phyloP scores from a whole-genome alignment of 768 basidiomycete species.

The Tubosaeta brunneosetosa region DNA sequence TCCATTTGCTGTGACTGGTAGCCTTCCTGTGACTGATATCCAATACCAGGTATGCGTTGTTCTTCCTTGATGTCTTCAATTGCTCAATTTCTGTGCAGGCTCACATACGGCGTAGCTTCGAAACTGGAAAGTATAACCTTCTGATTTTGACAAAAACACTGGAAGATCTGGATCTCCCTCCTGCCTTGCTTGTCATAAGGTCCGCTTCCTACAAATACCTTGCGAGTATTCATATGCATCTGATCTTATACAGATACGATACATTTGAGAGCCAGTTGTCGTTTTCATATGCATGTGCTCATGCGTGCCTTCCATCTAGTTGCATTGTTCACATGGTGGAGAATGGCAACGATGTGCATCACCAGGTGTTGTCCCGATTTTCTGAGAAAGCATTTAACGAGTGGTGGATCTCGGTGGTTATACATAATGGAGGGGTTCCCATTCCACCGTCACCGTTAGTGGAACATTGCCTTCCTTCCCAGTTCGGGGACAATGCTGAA shows the following conservation, averaged over 20 bases:
- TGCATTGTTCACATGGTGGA: conserved; percentile 63
- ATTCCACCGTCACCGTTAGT: conserved; percentile 43
- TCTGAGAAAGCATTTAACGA: conserved; percentile 39
- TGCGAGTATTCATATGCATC: conserved; percentile 1
- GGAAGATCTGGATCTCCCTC: conserved; percentile 59
- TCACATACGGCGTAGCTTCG: conserved; percentile 47
- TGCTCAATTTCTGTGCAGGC: conserved; percentile 31
- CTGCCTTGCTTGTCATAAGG: conserved; percentile 59
- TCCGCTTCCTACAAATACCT: conserved; percentile 26
- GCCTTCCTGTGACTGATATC: conserved; percentile 30
- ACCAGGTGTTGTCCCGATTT: conserved; percentile 44
- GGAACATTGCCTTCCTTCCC: conserved; percentile 39
- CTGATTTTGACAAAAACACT: conserved; percentile 54
- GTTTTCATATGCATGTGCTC: conserved; percentile 50
- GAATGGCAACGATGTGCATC: conserved; percentile 51
- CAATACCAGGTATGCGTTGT: conserved; percentile 30
- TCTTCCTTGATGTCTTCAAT: not conserved
- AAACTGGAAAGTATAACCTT: conserved; percentile 55
- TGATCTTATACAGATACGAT: conserved; percentile 33
- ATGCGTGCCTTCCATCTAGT: conserved; percentile 43
- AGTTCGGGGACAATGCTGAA: conserved; percentile 41
- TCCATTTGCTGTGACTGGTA: conserved; percentile 44
- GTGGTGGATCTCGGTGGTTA: conserved; percentile 49
- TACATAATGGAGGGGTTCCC: conserved; percentile 30
- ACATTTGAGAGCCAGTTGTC: conserved; percentile 56